Conservation (phyloP, 2,329 filamentous ascomycete genomes). For the Trichoderma koningii region DNA sequence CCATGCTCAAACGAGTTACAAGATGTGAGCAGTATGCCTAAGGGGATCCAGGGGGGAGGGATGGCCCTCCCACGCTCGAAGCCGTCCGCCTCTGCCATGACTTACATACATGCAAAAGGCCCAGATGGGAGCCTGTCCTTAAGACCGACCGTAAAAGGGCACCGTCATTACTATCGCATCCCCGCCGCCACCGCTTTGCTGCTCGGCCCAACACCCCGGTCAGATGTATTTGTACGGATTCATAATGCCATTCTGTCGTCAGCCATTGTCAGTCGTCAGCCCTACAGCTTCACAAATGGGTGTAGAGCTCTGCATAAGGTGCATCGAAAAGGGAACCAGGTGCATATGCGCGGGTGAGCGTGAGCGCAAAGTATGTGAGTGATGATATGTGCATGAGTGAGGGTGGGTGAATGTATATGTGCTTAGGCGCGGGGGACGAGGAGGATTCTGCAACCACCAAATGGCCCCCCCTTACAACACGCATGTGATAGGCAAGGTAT, state of each 20-base stretch:
- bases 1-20: conserved; percentile 26
- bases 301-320: neutral
- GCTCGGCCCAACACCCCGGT: conserved; percentile 15
- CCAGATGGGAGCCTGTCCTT: conserved; percentile 11
- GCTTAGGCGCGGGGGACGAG: neutral
- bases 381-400: neutral
- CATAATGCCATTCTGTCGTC: conserved; percentile 86
- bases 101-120: conserved; percentile 26
- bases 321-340: conserved; percentile 1
- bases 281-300: conserved; percentile 25
- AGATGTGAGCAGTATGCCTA: conserved; percentile 26
- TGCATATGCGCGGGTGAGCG: neutral
- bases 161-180: conserved; percentile 12
- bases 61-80: neutral
- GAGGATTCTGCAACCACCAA: conserved; percentile 3
- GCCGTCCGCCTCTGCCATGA: conserved; percentile 24
- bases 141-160: neutral
- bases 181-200: conserved; percentile 14
- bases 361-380: neutral
- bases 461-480: neutral
- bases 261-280: conserved; percentile 35
- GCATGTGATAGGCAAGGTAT: conserved; percentile 4
- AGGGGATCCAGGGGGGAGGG: conserved; percentile 20
- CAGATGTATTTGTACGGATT: conserved; percentile 97
- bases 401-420: too few species aligned